Conservation (phyloP, 805 yeast genomes). For the Ogataea saltuana region DNA sequence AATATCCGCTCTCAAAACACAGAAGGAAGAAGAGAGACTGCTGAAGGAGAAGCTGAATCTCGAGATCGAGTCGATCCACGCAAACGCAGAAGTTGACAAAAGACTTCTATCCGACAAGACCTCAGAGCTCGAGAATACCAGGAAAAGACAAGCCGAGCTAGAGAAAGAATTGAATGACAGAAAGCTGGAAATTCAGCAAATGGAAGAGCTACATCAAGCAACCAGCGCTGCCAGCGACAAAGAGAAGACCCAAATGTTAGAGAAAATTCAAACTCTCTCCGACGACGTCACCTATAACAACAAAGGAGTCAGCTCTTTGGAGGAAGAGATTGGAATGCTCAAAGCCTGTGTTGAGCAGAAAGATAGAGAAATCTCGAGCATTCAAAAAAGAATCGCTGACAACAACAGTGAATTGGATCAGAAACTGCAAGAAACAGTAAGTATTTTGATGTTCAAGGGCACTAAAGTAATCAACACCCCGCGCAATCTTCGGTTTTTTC, state of each 20-base stretch:
- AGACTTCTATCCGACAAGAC: conserved; percentile 30
- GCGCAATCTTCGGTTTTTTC: conserved; percentile 7
- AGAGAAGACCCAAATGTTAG: conserved; percentile 20
- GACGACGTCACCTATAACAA: conserved; percentile 13
- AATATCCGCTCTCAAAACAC: conserved; percentile 48
- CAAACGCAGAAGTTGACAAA: conserved; percentile 33
- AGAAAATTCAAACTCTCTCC: conserved; percentile 25
- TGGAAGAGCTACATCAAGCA: conserved; percentile 14
- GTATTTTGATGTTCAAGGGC: conserved; percentile 18
- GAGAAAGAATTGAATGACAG: conserved; percentile 17
- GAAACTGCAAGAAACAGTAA: conserved; percentile 36
- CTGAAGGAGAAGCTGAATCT: conserved; percentile 43
- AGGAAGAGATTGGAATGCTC: conserved; percentile 35
- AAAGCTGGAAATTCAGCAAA: conserved; percentile 7
- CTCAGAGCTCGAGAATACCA: conserved; percentile 25
- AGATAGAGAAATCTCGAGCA: conserved; percentile 34
- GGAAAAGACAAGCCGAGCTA: conserved; percentile 11
- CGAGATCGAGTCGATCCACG: conserved; percentile 39
- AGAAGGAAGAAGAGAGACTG: conserved; percentile 32
- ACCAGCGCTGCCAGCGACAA: conserved; percentile 9
- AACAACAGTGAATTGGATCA: conserved; percentile 37
- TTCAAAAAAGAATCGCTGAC: conserved; percentile 33
- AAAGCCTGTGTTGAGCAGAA: conserved; percentile 34
- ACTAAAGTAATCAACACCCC: conserved; percentile 18
- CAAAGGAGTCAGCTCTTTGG: conserved; percentile 15